Evolutionary conservation across 257 asterid genomes (phyloP), one percentile per base, ranked within the genome.

Genomic region (Nyctanthes arbortristis): DNA sequence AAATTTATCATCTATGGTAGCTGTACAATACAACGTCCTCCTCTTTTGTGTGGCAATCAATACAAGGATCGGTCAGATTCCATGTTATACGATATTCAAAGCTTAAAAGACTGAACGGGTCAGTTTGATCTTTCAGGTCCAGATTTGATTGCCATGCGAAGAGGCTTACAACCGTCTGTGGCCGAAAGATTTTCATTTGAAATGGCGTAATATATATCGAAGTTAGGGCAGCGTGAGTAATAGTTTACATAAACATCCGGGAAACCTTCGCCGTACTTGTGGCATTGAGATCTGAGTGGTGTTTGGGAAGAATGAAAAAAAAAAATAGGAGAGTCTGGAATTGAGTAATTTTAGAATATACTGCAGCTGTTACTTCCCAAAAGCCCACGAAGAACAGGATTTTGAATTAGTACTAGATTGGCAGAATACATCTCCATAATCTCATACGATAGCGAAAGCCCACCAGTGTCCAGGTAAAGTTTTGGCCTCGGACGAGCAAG

Each of bases 1-100:
- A 63, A 56, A 55, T 5, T 39, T 37, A 35, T 43, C 39, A 7
- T 1, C 4, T 2, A 2, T 20, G 13, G 13, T 32, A 27, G 16
- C 25, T 28, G 2, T 33, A 12, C 80, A 76, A 27, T n/a, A n/a
- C n/a, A n/a, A n/a, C 70, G 76, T 28, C 87, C 81, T 63, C 87
- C 89, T 25, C 57, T 16, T 0, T 20, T 11, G 62, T n/a, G n/a
- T 65, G 33, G 36, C 87, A 84, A 2, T 6, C 22, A 59, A 0
- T 14, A 72, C 90, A 84, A 33, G 24, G 61, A 13, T 60, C 64
- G 2, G 82, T 71, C 8, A 85, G 39, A 60, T 65, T 18, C 84
- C 82, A 81, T 40, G 79, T 77, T 0, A 87, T 35, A 1, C 18
- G 59, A 65, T 65, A 75, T 3, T 60, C 76, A 28, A 74, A 9